Evolutionary conservation across 441 rosid species (phyloP).

Genomic region (Aquilaria agallochum): DNA sequence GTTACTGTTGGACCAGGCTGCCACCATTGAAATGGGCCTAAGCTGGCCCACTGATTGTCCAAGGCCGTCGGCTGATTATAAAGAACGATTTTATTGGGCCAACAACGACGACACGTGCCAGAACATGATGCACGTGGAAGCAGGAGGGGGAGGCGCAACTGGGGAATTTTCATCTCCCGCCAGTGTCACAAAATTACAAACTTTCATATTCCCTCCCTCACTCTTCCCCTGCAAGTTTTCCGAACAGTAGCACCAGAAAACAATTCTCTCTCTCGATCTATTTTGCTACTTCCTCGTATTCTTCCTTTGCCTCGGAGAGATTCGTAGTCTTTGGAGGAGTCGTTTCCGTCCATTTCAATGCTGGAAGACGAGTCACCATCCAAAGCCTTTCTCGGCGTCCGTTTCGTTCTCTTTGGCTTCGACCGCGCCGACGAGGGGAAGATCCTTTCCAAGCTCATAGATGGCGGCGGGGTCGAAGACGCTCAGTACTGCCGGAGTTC

Average conservation of each 20-base stretch:
- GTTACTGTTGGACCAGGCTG: too few species aligned
- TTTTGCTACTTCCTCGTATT: constrained; percentile 2
- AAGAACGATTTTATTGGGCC: neutral
- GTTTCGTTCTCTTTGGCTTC: constrained; percentile 73
- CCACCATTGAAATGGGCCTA: too few species aligned
- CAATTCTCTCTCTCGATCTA: neutral
- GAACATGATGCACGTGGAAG: accelerated
- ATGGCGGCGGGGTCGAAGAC: constrained; percentile 72
- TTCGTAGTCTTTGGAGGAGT: neutral
- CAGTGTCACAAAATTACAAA: constrained; percentile 21
- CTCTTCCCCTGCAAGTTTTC: constrained; percentile 27
- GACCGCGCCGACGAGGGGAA: constrained; percentile 31
- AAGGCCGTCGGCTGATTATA: neutral
- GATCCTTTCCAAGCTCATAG: constrained; percentile 57
- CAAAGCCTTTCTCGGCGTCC: constrained; percentile 54
- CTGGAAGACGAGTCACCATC: constrained; percentile 29
- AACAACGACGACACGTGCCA: neutral
- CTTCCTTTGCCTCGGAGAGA: too few species aligned
- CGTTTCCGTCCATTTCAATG: constrained; percentile 16
- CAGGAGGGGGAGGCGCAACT: constrained; percentile 16
- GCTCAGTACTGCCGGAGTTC: constrained; percentile 38
- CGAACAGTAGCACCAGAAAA: neutral
- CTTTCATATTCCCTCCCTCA: constrained; percentile 11
- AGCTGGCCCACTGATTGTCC: too few species aligned
- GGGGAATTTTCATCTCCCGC: constrained; percentile 41